Evolutionary conservation across 1,139 yeast species (phyloP), one percentile per base, ranked within the genome.

Genomic region (Pichia inconspicua): DNA sequence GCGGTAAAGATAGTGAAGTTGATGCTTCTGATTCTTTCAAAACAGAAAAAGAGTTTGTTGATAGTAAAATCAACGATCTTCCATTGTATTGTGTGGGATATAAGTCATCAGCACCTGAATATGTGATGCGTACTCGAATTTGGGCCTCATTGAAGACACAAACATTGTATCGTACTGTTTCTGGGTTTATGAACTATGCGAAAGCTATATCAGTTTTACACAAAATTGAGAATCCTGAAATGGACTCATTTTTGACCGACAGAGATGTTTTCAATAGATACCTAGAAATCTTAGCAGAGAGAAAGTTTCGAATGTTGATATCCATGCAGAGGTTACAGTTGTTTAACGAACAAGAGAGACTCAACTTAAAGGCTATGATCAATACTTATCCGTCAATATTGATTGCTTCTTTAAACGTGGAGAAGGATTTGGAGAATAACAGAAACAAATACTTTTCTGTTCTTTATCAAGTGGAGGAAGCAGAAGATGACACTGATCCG

Each of bases 131-230:
- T 76, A 92, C 98, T 12, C 83, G 98, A 77, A 92, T 92, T 63
- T 92, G 98, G 98, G 98, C 98, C 46, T 92, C 98, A 44, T 80
- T 92, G 66, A 86, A 97, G 72, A 92, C 97, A 46, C 98, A 92
- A 75, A 92, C 98, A 46, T 76, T 92, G 69, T 92, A 92, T 75
- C 88, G 98, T 75, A 92, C 98, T 57, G 96, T 92, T 52, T 89
- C 97, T 56, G 98, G 98, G 67, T 92, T 92, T 75, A 92, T 92
- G 98, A 92, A 92, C 66, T 60, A 59, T 44, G 70, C 75, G 19
- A 71, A 74, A 36, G 95, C 95, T 0, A 74, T 87, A 22, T 80
- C 79, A 55, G 65, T 85, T 22, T 68, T 87, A 5, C 79, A 79
- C 56, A 69, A 80, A 43, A 75, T 82, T 40, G 96, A 87, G 62